Evolutionary conservation across 768 basidiomycete species (phyloP), one percentile per base, ranked within the genome.

Genomic region (Agaricus sinodeliciosus): DNA sequence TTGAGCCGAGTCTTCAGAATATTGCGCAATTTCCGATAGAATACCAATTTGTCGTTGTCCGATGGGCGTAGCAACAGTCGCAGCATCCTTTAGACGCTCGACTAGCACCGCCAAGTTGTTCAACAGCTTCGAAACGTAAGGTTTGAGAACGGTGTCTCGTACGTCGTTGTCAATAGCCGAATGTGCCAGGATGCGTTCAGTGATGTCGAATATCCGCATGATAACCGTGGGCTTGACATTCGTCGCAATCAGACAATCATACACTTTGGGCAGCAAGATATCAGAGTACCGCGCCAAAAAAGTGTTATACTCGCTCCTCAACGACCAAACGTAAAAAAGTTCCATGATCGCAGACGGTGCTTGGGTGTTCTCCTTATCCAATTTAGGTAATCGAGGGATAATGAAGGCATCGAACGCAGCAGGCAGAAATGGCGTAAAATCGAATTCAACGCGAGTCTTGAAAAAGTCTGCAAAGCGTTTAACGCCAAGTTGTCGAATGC

Each of bases 391-490:
- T 5, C 96, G 87, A 0, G 95, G 94, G 0, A 86, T 81, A 60
- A 98, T 87, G 71, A 90, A 80, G 0, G 79, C 69, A 1, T 72
- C 54, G 69, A 91, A 97, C 8, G 82, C 78, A 5, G 75, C 69
- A 3, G 70, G 67, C 62, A 98, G 72, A 65, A 84, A 94, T 0
- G 82, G 78, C 0, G 72, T 62, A 64, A 87, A 95, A 66, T 95
- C 81, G 65, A 93, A 96, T 0, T 67, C 61, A 22, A 84, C 76
- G 0, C 87, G 81, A 37, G 76, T 75, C 12, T 83, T 80, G 79
- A 93, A 93, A 71, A 97, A 95, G 62, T 94, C 90, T 1, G 85
- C 81, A 35, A 97, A 69, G 11, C 94, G 82, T 65, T 90, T 91
- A 47, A 97, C 67, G 8, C 93, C 94, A 1, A 87, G 73, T 49